These are phyloP conservation scores for Angomonas deanei DNA, from an alignment of 208 protist species.

Conservation along the genomic window DNA sequence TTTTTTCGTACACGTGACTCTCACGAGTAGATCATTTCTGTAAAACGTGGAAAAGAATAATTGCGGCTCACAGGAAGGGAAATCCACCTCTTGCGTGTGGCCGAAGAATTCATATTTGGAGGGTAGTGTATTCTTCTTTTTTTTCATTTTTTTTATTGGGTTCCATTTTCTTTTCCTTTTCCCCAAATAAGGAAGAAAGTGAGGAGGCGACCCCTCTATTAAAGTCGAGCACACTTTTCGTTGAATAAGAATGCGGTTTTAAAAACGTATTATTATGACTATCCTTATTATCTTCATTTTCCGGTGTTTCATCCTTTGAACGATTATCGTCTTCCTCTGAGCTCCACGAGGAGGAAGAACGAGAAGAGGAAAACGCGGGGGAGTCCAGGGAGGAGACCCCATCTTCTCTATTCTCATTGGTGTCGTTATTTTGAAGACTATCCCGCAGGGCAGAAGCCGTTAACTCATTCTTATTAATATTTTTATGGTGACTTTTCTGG, in stretches of 20 bases:
- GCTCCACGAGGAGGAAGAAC: slow-evolving; percentile 57
- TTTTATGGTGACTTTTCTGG: no score
- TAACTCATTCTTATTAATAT: no score
- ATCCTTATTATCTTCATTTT: slow-evolving; percentile 11
- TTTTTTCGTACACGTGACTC: slow-evolving; percentile 32
- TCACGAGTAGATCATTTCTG: slow-evolving; percentile 70
- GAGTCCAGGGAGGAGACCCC: neutral
- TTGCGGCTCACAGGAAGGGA: slow-evolving; percentile 66
- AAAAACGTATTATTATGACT: no score
- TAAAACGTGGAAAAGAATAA: slow-evolving; percentile 59
- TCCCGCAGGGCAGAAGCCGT: no score
- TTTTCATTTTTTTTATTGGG: neutral
- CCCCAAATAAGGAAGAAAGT: slow-evolving; percentile 9
- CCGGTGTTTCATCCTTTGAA: slow-evolving; percentile 14
- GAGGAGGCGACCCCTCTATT: neutral
- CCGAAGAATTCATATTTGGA: neutral
- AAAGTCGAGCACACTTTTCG: no score
- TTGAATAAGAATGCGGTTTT: no score
- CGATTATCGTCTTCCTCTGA: neutral
- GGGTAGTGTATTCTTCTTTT: neutral
- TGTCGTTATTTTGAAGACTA: no score
- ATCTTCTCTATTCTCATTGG: slow-evolving; percentile 5
- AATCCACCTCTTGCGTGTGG: slow-evolving; percentile 20
- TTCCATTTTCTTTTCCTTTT: slow-evolving; percentile 6
- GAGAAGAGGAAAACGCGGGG: slow-evolving; percentile 41